Evolutionary conservation across 1,139 yeast species (phyloP).

Genomic region (Eremothecium sinecaudum): DNA sequence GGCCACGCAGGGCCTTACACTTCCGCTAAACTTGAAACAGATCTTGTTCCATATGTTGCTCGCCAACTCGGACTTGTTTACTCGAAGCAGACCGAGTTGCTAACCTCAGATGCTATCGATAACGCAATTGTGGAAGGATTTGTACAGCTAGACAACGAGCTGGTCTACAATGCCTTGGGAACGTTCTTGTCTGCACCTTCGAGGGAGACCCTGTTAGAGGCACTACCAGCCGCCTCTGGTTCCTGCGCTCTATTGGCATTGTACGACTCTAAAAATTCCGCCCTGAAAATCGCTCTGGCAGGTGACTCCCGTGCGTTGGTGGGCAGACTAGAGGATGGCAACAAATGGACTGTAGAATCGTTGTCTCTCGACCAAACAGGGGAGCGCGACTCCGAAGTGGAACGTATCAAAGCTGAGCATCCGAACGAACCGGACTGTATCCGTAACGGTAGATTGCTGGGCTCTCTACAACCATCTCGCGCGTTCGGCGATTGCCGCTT

Average conservation of each 20-base stretch:
- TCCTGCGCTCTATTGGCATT: conserved; percentile 85
- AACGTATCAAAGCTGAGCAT: conserved; percentile 74
- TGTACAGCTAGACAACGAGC: conserved; percentile 72
- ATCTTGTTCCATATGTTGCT: conserved; percentile 67
- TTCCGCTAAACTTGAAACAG: conserved; percentile 70
- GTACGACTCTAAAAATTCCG: conserved; percentile 66
- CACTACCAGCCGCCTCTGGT: conserved; percentile 93
- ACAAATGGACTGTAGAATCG: conserved; percentile 81
- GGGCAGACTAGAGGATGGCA: conserved; percentile 56
- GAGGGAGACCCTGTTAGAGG: conserved; percentile 41
- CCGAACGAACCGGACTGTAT: conserved; percentile 83
- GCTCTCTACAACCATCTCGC: conserved; percentile 90
- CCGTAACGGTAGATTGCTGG: conserved; percentile 82
- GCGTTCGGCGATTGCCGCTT: conserved; percentile 97
- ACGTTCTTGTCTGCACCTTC: conserved; percentile 55
- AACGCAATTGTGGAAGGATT: conserved; percentile 77
- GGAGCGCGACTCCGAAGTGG: conserved; percentile 78
- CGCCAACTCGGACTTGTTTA: conserved; percentile 60
- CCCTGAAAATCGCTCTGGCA: conserved; percentile 82
- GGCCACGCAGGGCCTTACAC: conserved; percentile 99
- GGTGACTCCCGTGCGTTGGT: conserved; percentile 94
- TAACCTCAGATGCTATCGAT: conserved; percentile 48
- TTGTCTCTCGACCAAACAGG: conserved; percentile 92
- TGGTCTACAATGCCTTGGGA: conserved; percentile 67
- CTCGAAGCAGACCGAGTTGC: conserved; percentile 9